Base-by-base conservation (phyloP, 192 early-diverging fungal genomes). In the Piromyces finnis region DNA sequence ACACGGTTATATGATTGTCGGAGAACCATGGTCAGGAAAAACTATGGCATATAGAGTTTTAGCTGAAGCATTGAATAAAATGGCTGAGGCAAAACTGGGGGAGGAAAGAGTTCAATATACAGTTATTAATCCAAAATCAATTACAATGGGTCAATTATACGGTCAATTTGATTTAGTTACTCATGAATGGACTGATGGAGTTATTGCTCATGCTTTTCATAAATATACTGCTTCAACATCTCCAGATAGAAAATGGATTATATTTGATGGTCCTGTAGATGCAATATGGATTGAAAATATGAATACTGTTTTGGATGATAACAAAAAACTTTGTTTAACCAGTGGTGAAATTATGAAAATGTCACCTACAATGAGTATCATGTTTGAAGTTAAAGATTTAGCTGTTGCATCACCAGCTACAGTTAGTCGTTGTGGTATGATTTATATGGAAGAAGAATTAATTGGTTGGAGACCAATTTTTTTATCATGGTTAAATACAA, bases 321-420 rank as follows among this genome's bases (percentile, higher is more conserved):
- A 90, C 81, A 90, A 90, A 81, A 90, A 90, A 78, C 82, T 90
- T 6, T 90, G 89, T 80, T 79, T 90, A 32, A 90, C 90, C 86
- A 87, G 86, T 59, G 89, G 89, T 28, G 89, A 90, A 81, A 90
- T 90, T 80, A 90, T 90, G 78, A 88, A 90, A 81, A 84, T 90
- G 28, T 88, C 87, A 22, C 89, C 89, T 80, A 88, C 89, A 28
- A 91, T 91, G 90, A 89, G 87, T 80, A 83, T 91, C 51, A 83
- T 88, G 78, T 91, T 91, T 82, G 90, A 90, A 79, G 90, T 91
- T 28, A 89, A 88, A 87, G 90, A 91, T 83, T 78, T 91, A 68
- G 90, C 90, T 27, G 90, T 91, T 18, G 90, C 90, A 30, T 90
- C 89, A 35, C 51, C 51, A 11, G 51, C 51, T 68, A 68, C 51